phyloP scores from a whole-genome alignment of 371 early-diverging fungal genomes.

The Mucor sp. region DNA sequence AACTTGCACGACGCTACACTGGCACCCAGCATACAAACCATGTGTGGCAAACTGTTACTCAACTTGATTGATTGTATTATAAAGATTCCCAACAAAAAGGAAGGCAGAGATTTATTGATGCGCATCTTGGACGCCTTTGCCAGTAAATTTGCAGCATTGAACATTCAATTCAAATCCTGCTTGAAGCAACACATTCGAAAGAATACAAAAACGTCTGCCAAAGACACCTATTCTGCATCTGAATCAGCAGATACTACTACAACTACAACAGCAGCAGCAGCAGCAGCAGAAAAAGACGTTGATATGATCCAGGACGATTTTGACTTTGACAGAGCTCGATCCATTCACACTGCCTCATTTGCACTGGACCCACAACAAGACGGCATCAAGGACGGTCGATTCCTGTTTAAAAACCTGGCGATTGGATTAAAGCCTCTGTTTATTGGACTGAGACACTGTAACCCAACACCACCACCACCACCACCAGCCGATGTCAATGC shows the following conservation, averaged over 20 bases:
- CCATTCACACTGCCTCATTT: constrained; percentile 70
- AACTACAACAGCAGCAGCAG: constrained; percentile 12
- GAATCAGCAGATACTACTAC: background rate
- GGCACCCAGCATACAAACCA: constrained; percentile 90
- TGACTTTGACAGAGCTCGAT: constrained; percentile 73
- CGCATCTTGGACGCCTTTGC: constrained; percentile 85
- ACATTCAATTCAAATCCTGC: constrained; percentile 58
- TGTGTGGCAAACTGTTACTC: constrained; percentile 92
- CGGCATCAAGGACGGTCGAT: constrained; percentile 75
- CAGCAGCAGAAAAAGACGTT: constrained; percentile 50
- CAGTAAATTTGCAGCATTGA: constrained; percentile 75
- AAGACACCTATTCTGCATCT: background rate
- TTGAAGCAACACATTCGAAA: constrained; percentile 54
- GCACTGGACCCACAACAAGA: constrained; percentile 70
- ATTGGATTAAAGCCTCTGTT: constrained; percentile 86
- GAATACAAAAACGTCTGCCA: constrained; percentile 16
- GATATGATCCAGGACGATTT: constrained; percentile 57
- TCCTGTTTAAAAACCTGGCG: constrained; percentile 85
- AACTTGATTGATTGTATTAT: constrained; percentile 89
- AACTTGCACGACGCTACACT: constrained; percentile 91
- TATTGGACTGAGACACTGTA: constrained; percentile 74
- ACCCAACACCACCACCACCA: constrained; percentile 56
- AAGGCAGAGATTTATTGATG: constrained; percentile 78
- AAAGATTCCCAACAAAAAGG: constrained; percentile 63
- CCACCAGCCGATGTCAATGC: constrained; percentile 32